phyloP scores from a whole-genome alignment of 1,139 yeast genomes.

The Magnusiomyces magnusii region DNA sequence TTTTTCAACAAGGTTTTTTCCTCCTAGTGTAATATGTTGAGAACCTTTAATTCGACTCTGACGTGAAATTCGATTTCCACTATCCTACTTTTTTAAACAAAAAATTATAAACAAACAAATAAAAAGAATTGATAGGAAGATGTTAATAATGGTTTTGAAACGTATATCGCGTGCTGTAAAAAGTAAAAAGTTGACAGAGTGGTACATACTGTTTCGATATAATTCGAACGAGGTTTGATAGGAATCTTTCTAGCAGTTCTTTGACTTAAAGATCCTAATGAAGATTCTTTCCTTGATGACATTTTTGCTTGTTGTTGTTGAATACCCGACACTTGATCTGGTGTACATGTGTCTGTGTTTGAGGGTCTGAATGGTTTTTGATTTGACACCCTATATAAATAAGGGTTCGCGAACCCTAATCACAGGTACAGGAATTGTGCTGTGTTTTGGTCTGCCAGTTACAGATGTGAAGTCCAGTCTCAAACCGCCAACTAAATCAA shows the following conservation, averaged over 20 bases:
- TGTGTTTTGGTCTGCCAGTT: not conserved
- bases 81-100: constrained; percentile 20
- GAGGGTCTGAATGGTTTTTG: no score
- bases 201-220: constrained; percentile 26
- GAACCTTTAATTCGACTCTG: constrained; percentile 41
- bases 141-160: not conserved
- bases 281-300: not conserved
- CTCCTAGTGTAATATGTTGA: constrained; percentile 41
- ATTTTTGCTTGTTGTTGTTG: not conserved
- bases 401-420: not conserved
- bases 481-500: no score
- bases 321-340: not conserved
- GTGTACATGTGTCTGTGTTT: not conserved
- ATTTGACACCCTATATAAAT: not conserved
- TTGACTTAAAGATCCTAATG: not conserved
- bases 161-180: not conserved
- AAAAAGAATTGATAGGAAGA: not conserved
- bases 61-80: constrained; percentile 53
- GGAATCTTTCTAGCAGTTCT: not conserved
- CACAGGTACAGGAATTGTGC: not conserved
- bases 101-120: not conserved
- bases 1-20: constrained; percentile 37
- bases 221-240: constrained; percentile 16
- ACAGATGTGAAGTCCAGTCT: no score
- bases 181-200: not conserved